phyloP scores from a whole-genome alignment of 176 grass and related monocot genomes.

The Pontederia crassipes region DNA sequence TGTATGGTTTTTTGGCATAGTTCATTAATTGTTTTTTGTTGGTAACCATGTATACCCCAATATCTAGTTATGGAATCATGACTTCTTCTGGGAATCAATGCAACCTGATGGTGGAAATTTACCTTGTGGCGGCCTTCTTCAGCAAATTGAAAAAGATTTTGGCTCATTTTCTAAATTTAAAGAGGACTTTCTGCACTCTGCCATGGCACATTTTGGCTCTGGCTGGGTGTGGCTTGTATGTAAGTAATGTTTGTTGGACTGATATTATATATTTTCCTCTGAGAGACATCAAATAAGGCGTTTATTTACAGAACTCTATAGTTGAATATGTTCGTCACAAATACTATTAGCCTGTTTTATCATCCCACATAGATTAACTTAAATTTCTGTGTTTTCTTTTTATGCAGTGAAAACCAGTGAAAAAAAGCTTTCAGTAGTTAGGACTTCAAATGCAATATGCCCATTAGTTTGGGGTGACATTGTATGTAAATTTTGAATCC shows the following conservation, averaged over 20 bases:
- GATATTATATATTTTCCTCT: background rate
- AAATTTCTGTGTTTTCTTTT: conserved; percentile 9
- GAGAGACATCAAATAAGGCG: too few relatives aligned
- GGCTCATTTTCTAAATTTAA: conserved; percentile 76
- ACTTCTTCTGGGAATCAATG: conserved; percentile 98
- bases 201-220: conserved; percentile 46
- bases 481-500: conserved; percentile 37
- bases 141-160: conserved; percentile 94
- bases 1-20: background rate
- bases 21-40: background rate
- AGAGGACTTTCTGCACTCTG: conserved; percentile 60
- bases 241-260: conserved; percentile 29
- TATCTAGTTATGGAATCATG: conserved; percentile 78
- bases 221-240: conserved; percentile 89
- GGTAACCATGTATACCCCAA: background rate
- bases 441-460: conserved; percentile 72
- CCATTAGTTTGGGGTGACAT: conserved; percentile 84
- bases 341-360: too few relatives aligned
- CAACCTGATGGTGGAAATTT: conserved; percentile 62
- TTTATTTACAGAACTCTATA: too few relatives aligned
- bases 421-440: conserved; percentile 49
- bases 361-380: background rate
- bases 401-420: conserved; percentile 58
- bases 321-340: too few relatives aligned
- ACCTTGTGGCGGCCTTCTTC: conserved; percentile 44